A percentile compares a stretch with the other conserved stretches of the same genome.
These are phyloP conservation scores for Begonia loranthoides DNA, from an alignment of 306 rosid genomes.

Conservation along the genomic window DNA sequence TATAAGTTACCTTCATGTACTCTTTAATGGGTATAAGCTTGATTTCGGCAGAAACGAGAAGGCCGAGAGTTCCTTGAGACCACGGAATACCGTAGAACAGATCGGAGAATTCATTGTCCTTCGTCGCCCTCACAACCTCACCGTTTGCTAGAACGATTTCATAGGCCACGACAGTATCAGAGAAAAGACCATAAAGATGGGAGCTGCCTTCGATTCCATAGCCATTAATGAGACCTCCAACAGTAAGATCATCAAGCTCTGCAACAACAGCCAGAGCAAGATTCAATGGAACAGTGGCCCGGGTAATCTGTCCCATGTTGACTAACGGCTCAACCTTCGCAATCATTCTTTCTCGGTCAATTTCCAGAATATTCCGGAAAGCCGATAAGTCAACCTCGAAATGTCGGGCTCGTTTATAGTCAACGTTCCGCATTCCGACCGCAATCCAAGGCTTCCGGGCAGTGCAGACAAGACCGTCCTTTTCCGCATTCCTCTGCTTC, in stretches of 20 bases:
- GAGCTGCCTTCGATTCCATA: slow-evolving; percentile 98
- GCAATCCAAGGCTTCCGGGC: slow-evolving; percentile 96
- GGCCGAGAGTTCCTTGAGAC: slow-evolving; percentile 97
- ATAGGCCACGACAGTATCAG: slow-evolving; percentile 89
- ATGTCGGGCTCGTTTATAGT: slow-evolving; percentile 92
- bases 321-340: slow-evolving; percentile 93
- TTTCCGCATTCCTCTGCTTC: slow-evolving; percentile 70
- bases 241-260: slow-evolving; percentile 95
- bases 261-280: slow-evolving; percentile 92
- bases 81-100: slow-evolving; percentile 84
- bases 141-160: slow-evolving; percentile 88
- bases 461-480: slow-evolving; percentile 93
- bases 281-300: slow-evolving; percentile 84
- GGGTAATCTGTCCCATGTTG: slow-evolving; percentile 86
- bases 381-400: slow-evolving; percentile 88
- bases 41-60: slow-evolving; percentile 92
- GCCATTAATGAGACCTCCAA: slow-evolving; percentile 96
- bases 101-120: slow-evolving; percentile 79
- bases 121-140: slow-evolving; percentile 75
- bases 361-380: slow-evolving; percentile 71
- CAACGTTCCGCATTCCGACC: slow-evolving; percentile 96
- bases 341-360: slow-evolving; percentile 59
- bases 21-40: slow-evolving; percentile 75
- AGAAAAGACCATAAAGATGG: slow-evolving; percentile 75
- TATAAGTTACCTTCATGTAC: slow-evolving; percentile 78